Evolutionary conservation across 306 rosid species (phyloP).

Genomic region (Astragalus membranaceus): DNA sequence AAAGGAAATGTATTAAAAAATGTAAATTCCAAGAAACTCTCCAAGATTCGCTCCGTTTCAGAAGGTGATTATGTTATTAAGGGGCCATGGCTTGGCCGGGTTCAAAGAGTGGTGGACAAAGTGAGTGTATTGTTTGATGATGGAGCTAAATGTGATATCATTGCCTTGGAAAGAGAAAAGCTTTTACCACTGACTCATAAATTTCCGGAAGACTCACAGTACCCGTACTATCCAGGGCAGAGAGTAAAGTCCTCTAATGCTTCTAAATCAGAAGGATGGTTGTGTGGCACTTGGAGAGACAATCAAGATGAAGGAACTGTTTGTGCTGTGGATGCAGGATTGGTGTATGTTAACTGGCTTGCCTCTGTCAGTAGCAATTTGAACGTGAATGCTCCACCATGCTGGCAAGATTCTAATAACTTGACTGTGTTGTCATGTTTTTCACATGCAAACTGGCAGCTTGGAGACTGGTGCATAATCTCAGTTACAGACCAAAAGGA

Average conservation of each 20-base stretch:
- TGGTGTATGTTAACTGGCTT: conserved; percentile 75
- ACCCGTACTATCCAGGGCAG: conserved; percentile 89
- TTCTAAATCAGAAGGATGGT: conserved; percentile 67
- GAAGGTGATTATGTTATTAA: conserved; percentile 63
- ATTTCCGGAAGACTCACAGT: conserved; percentile 67
- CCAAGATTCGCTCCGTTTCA: conserved; percentile 64
- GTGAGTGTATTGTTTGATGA: conserved; percentile 70
- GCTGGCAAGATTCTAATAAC: conserved; percentile 56
- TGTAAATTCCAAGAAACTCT: conserved; percentile 48
- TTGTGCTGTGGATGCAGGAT: conserved; percentile 65
- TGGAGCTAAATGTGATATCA: conserved; percentile 60
- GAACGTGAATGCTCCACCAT: conserved; percentile 45
- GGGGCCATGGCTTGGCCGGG: conserved; percentile 87
- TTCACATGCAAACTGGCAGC: conserved; percentile 76
- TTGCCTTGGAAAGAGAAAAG: conserved; percentile 54
- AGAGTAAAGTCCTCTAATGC: conserved; percentile 53
- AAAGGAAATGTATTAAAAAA: conserved; percentile 55
- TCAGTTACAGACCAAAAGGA: conserved; percentile 32
- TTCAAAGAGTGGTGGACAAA: conserved; percentile 61
- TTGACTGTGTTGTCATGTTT: conserved; percentile 64
- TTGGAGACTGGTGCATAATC: conserved; percentile 91
- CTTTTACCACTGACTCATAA: conserved; percentile 53
- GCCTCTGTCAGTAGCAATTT: conserved; percentile 40
- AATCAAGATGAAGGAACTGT: conserved; percentile 72
- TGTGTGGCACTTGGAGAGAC: conserved; percentile 75